A percentile compares a stretch with the other conserved stretches of the same genome.
Conservation (phyloP, 306 rosid species). For the Castanea crenata region DNA sequence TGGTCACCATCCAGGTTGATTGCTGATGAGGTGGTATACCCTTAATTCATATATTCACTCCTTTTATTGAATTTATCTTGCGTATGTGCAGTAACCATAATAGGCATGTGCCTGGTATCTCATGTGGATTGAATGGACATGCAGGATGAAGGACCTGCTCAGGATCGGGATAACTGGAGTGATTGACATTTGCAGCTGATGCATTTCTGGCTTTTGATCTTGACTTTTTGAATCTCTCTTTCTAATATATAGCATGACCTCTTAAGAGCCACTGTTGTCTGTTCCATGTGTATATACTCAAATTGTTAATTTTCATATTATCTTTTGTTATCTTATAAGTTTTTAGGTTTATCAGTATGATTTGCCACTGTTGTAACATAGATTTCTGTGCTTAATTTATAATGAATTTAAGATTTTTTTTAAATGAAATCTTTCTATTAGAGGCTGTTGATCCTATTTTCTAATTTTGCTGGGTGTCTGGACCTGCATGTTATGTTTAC, state of each 20-base stretch:
- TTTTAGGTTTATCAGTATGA: constrained; percentile 10
- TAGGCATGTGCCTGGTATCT: constrained; percentile 16
- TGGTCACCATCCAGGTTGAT: constrained; percentile 71
- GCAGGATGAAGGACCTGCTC: constrained; percentile 53
- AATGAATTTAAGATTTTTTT: neutral
- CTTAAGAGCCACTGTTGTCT: neutral
- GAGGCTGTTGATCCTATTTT: neutral
- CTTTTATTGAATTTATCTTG: constrained; percentile 7
- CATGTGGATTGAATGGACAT: constrained; percentile 36
- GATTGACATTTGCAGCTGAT: constrained; percentile 34
- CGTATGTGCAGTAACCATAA: neutral
- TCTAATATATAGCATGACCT: neutral
- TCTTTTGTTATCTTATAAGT: neutral
- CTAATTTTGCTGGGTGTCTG: neutral
- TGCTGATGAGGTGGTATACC: constrained; percentile 50
- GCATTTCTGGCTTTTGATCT: neutral
- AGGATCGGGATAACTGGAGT: constrained; percentile 86
- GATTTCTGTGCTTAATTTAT: constrained; percentile 1
- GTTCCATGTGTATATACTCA: constrained; percentile 9
- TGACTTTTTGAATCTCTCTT: neutral
- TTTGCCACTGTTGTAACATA: constrained; percentile 11
- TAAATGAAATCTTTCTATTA: neutral
- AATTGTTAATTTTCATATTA: neutral
- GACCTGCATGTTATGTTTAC: neutral
- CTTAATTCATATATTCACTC: neutral